phyloP scores from a whole-genome alignment of 139 green algal genomes.

The Nannochloris sp. region DNA sequence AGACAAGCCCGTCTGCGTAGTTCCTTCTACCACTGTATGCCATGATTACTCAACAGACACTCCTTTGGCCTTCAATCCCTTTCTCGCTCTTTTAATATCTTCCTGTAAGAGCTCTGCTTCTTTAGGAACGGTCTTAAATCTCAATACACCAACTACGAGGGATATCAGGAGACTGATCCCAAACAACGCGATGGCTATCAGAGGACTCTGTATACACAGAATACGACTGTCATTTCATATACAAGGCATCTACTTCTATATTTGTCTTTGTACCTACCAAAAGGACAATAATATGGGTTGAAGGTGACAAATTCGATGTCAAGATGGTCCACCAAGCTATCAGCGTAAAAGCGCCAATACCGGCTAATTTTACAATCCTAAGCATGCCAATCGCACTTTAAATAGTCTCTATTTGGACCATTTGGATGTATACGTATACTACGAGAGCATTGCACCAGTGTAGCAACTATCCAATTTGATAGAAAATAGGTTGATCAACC shows the following conservation, averaged over 20 bases:
- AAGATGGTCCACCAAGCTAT: background rate
- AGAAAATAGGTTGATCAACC: too few relatives aligned
- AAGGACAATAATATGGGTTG: background rate
- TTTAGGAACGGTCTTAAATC: conserved; percentile 40
- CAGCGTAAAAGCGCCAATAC: background rate
- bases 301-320: background rate
- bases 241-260: too few relatives aligned
- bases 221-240: background rate
- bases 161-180: conserved; percentile 20
- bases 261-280: background rate
- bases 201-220: conserved; percentile 27
- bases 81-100: conserved; percentile 16
- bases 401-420: too few relatives aligned
- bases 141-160: conserved; percentile 36
- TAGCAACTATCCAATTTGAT: too few relatives aligned
- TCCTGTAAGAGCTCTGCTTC: conserved; percentile 33
- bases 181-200: conserved; percentile 16
- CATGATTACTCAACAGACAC: background rate
- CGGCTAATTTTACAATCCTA: background rate
- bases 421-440: too few relatives aligned
- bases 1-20: conserved; percentile 24
- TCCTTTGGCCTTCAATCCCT: background rate
- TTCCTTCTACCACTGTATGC: conserved; percentile 3
- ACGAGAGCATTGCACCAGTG: too few relatives aligned
- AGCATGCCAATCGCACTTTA: background rate